Base-by-base conservation (phyloP, 2,329 filamentous ascomycete genomes). In the Aspergillus sp. region DNA sequence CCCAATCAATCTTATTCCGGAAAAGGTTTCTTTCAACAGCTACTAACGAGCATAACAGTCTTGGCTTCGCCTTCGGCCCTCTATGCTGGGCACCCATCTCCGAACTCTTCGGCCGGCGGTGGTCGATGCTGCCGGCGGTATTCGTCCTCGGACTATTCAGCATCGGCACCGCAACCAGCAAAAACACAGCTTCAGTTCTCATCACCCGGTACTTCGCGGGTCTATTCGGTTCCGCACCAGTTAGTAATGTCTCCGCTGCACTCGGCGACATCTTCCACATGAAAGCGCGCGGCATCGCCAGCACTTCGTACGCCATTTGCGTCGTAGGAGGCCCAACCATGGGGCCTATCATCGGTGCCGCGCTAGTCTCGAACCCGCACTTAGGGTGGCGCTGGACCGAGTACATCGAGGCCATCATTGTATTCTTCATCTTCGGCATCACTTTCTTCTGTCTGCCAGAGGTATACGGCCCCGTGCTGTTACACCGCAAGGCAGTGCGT, bases 151-250 rank as follows among this genome's bases (percentile, higher is more conserved):
- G 69, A 1, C 60, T 82, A 9, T 82, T 83, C 67, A 80, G 76
- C 17, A 79, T 84, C 57, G 80, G 77, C 5, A 77, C 78, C 1
- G 81, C 79, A 2, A 73, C 67, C 9, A 78, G 74, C 64, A 71
- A 70, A 59, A 76, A 73, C 55, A 70, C 76, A 1, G 65, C 69
- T 3, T 69, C 70, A 1, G 61, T 81, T 6, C 75, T 80, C 62
- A 63, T 80, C 55, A 79, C 74, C 3, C 71, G 80, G 2, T 82
- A 81, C 68, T 79, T 82, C 60, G 76, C 65, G 10, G 80, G 80
- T 3, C 63, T 81, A 2, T 81, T 81, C 61, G 80, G 74, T 0
- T 77, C 76, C 1, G 76, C 77, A 2, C 78, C 79, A 0, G 70
- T 81, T 23, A 75, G 72, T 57, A 79, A 81, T 55, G 78, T 80